These are phyloP conservation scores for Groenewaldozyma tartarivorans DNA, from an alignment of 805 yeast species.

Conservation along the genomic window DNA sequence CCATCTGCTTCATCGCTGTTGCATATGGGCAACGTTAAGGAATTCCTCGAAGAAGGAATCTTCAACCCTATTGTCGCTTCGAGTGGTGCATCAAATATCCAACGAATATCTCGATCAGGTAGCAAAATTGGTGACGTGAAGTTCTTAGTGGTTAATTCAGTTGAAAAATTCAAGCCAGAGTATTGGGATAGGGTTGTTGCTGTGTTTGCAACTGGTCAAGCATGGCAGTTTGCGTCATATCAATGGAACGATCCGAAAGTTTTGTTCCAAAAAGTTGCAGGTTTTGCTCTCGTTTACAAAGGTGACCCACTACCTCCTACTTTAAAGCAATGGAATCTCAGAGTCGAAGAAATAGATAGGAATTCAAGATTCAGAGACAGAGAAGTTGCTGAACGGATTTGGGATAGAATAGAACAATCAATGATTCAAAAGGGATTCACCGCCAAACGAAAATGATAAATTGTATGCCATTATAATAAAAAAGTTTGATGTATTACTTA, in stretches of 20 bases:
- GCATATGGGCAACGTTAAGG: constrained; percentile 54
- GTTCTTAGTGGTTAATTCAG: constrained; percentile 78
- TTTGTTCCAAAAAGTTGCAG: constrained; percentile 75
- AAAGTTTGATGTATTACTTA: no score
- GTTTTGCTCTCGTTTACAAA: constrained; percentile 65
- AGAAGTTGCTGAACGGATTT: constrained; percentile 73
- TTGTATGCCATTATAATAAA: no score
- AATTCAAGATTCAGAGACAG: constrained; percentile 79
- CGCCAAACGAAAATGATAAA: constrained; percentile 1
- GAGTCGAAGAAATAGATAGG: constrained; percentile 67
- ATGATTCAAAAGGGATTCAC: constrained; percentile 58
- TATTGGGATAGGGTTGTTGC: constrained; percentile 98
- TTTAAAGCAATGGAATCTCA: constrained; percentile 83
- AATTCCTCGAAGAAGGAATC: constrained; percentile 65
- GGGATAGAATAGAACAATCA: constrained; percentile 74
- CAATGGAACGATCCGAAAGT: constrained; percentile 72
- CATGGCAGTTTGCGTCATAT: constrained; percentile 91
- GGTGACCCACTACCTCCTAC: constrained; percentile 73
- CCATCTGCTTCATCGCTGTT: constrained; percentile 71
- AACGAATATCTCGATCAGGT: constrained; percentile 47
- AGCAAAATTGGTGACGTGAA: constrained; percentile 50
- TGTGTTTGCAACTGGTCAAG: constrained; percentile 91
- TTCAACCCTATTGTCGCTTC: constrained; percentile 40
- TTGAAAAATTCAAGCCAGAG: constrained; percentile 85
- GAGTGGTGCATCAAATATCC: constrained; percentile 30